Conservation (phyloP, 2,329 filamentous ascomycete species). For the Sphaerostilbella broomeana region DNA sequence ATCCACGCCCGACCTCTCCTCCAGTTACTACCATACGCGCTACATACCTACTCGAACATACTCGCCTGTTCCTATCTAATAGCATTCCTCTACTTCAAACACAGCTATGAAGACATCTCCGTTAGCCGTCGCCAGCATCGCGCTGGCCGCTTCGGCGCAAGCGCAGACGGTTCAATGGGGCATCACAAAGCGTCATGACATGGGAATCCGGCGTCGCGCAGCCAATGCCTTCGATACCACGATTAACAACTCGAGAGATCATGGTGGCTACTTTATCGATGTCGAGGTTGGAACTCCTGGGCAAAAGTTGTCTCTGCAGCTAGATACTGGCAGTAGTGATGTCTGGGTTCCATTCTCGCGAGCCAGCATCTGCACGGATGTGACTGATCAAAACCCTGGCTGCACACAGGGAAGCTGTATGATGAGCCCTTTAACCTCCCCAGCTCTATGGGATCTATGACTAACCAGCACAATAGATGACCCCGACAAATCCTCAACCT, state of each 20-base stretch:
- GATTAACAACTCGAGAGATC: slow-evolving; percentile 37
- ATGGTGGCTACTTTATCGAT: slow-evolving; percentile 50
- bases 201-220: slow-evolving; percentile 31
- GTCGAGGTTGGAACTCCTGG: slow-evolving; percentile 51
- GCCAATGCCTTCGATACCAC: slow-evolving; percentile 34
- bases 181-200: slow-evolving; percentile 33
- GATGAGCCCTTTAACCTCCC: slow-evolving; percentile 17
- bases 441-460: neutral
- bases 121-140: slow-evolving; percentile 9
- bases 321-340: slow-evolving; percentile 61
- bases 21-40: too few species aligned
- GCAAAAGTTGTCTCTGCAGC: slow-evolving; percentile 50
- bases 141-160: slow-evolving; percentile 14
- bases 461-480: slow-evolving; percentile 34
- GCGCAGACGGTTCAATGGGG: slow-evolving; percentile 41
- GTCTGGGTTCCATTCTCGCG: slow-evolving; percentile 48
- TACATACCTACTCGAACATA: too few species aligned
- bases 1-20: too few species aligned
- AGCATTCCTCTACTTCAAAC: neutral
- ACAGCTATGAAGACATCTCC: slow-evolving; percentile 10
- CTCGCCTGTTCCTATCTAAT: too few species aligned
- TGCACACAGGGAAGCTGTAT: slow-evolving; percentile 43
- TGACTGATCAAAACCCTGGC: slow-evolving; percentile 19
- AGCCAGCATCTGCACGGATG: slow-evolving; percentile 33
- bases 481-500: slow-evolving; percentile 39